Percentiles rank a stretch among this genome's conserved stretches.
Evolutionary conservation across 2,329 filamentous ascomycete species (phyloP).

Genomic region (Onygenales sp.): DNA sequence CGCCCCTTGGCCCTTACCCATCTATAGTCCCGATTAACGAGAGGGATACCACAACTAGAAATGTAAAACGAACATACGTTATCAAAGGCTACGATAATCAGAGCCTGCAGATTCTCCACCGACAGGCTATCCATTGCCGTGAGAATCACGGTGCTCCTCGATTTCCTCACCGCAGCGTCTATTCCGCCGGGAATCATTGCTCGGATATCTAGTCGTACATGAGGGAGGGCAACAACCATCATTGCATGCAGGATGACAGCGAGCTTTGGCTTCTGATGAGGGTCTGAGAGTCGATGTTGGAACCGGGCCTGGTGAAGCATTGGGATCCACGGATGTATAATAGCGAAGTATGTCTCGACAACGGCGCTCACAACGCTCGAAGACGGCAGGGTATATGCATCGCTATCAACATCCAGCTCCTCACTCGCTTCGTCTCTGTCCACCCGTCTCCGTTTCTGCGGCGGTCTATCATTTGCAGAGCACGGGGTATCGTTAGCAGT

Average conservation of each 20-base stretch:
- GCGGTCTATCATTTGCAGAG: background rate
- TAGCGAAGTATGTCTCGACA: conserved; percentile 29
- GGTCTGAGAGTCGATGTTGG: conserved; percentile 12
- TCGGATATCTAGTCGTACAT: background rate
- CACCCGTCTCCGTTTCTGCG: background rate
- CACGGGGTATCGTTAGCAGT: background rate
- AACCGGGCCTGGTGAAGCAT: conserved; percentile 28
- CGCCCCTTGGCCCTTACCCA: conserved; percentile 21
- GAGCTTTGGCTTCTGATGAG: conserved; percentile 10
- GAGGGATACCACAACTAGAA: background rate
- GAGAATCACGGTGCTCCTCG: conserved; percentile 20
- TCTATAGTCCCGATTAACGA: conserved; percentile 10
- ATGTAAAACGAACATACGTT: conserved; percentile 17
- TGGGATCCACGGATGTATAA: conserved; percentile 35
- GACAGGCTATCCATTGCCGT: conserved; percentile 23
- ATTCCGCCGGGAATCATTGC: background rate
- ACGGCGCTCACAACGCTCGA: conserved; percentile 18
- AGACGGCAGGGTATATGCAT: background rate
- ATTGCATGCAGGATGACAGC: conserved; percentile 28
- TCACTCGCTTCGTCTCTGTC: background rate
- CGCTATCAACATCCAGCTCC: background rate
- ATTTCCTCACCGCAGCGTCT: conserved; percentile 5
- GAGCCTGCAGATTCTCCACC: conserved; percentile 29
- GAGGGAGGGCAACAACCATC: conserved; percentile 9
- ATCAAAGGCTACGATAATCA: conserved; percentile 29